These are phyloP conservation scores for Cochliopodium minus DNA, from an alignment of 208 protist species.

Conservation along the genomic window DNA sequence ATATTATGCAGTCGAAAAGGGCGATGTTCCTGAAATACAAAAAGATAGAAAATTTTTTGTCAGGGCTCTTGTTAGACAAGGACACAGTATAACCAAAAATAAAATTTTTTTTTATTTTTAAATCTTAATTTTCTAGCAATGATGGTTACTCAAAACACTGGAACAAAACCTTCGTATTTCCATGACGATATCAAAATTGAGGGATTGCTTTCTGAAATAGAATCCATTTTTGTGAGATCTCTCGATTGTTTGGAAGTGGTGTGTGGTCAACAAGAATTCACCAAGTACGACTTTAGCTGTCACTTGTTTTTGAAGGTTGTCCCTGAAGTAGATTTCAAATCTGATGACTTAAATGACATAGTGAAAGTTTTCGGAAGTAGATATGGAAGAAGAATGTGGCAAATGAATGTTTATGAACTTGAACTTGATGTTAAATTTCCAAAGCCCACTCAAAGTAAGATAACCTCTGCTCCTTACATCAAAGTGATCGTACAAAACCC, in stretches of 20 bases:
- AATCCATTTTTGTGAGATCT: conserved; percentile 28
- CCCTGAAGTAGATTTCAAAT: conserved; percentile 30
- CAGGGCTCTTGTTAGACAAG: conserved; percentile 56
- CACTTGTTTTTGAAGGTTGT: conserved; percentile 45
- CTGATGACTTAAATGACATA: conserved; percentile 26
- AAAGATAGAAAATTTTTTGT: conserved; percentile 63
- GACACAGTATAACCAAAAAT: conserved; percentile 43
- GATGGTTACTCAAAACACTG: too few species aligned
- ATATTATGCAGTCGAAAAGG: conserved; percentile 55
- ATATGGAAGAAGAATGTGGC: conserved; percentile 32
- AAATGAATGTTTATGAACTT: conserved; percentile 30
- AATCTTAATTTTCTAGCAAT: too few species aligned
- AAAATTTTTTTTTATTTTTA: too few species aligned
- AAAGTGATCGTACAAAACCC: conserved; percentile 46
- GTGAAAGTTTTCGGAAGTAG: conserved; percentile 23
- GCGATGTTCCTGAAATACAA: conserved; percentile 22
- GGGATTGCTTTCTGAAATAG: conserved; percentile 22
- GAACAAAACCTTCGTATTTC: too few species aligned
- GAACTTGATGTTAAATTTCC: conserved; percentile 25
- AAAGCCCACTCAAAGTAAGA: neutral
- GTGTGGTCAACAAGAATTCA: too few species aligned
- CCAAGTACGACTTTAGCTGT: conserved; percentile 18
- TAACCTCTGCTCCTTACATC: conserved; percentile 46
- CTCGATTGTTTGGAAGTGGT: conserved; percentile 31
- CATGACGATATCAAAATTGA: conserved; percentile 8